A percentile compares a stretch with the other conserved stretches of the same genome.
These are phyloP conservation scores for Starmera dryadoides DNA, from an alignment of 805 yeast species.

Conservation along the genomic window DNA sequence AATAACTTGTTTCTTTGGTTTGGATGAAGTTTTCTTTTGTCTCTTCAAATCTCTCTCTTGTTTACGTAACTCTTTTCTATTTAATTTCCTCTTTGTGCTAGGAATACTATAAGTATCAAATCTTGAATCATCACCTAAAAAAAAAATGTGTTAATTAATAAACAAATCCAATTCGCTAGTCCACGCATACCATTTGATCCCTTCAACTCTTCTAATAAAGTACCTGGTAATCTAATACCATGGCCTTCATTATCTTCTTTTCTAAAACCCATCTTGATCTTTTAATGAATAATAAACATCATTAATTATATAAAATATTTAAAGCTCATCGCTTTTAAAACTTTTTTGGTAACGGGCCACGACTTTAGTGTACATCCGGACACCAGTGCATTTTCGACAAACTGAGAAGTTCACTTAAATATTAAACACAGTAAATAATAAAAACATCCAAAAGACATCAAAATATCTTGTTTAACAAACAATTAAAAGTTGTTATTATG, in stretches of 20 bases:
- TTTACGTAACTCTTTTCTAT: conserved; percentile 37
- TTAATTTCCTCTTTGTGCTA: conserved; percentile 25
- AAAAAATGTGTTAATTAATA: conserved; percentile 1
- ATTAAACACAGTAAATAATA: background rate
- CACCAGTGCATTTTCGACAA: background rate
- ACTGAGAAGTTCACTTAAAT: background rate
- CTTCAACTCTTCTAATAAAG: conserved; percentile 45
- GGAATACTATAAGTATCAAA: conserved; percentile 18
- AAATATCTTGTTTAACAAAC: background rate
- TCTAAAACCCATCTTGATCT: background rate
- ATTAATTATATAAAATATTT: too few species aligned
- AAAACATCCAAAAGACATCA: background rate
- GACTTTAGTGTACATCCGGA: background rate
- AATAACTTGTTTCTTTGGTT: conserved; percentile 26
- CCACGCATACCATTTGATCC: conserved; percentile 5
- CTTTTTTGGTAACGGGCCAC: background rate
- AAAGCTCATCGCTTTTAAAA: background rate
- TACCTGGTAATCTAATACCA: conserved; percentile 51
- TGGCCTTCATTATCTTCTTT: conserved; percentile 19
- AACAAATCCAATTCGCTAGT: background rate
- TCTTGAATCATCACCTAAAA: conserved; percentile 34
- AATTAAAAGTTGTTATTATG: background rate
- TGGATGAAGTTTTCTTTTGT: conserved; percentile 21
- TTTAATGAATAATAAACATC: background rate
- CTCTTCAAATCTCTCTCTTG: conserved; percentile 30